phyloP scores from a whole-genome alignment of 1,284 basidiomycete genomes.

The Ustilago crameri region DNA sequence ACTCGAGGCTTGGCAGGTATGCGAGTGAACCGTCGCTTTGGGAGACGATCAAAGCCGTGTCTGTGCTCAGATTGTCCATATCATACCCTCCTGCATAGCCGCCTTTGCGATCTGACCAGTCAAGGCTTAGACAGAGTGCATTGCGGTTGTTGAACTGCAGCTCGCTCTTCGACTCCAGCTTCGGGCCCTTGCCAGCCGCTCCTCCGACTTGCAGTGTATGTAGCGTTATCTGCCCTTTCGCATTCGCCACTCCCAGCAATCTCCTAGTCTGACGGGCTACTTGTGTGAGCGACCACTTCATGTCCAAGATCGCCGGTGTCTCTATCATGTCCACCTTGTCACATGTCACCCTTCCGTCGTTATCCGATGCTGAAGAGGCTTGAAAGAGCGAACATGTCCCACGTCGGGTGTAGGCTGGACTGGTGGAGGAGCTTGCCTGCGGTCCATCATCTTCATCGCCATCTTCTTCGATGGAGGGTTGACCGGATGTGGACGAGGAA shows the following conservation, averaged over 20 bases:
- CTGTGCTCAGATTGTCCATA: background rate
- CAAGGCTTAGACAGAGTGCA: constrained; percentile 64
- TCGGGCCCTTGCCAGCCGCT: background rate
- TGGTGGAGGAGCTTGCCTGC: constrained; percentile 6
- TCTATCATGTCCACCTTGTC: constrained; percentile 31
- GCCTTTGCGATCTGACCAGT: constrained; percentile 58
- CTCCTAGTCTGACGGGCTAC: background rate
- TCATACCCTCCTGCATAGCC: constrained; percentile 22
- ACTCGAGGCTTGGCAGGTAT: constrained; percentile 48
- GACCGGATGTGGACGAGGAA: constrained; percentile 11
- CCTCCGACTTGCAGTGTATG: constrained; percentile 17
- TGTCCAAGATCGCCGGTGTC: constrained; percentile 64
- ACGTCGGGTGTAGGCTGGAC: constrained; percentile 54
- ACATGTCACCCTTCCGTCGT: constrained; percentile 14
- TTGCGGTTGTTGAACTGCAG: constrained; percentile 56
- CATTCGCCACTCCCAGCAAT: constrained; percentile 56
- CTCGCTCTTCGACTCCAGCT: constrained; percentile 14
- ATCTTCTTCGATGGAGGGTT: background rate
- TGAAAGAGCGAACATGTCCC: constrained; percentile 51
- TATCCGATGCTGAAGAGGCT: constrained; percentile 4
- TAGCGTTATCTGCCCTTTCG: constrained; percentile 44
- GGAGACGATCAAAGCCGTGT: constrained; percentile 55
- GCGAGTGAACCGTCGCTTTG: constrained; percentile 65
- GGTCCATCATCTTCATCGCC: constrained; percentile 11
- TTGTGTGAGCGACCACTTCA: constrained; percentile 59